These are phyloP conservation scores for Cryptococcus floricola DNA, from an alignment of 1,284 basidiomycete genomes.

Conservation along the genomic window DNA sequence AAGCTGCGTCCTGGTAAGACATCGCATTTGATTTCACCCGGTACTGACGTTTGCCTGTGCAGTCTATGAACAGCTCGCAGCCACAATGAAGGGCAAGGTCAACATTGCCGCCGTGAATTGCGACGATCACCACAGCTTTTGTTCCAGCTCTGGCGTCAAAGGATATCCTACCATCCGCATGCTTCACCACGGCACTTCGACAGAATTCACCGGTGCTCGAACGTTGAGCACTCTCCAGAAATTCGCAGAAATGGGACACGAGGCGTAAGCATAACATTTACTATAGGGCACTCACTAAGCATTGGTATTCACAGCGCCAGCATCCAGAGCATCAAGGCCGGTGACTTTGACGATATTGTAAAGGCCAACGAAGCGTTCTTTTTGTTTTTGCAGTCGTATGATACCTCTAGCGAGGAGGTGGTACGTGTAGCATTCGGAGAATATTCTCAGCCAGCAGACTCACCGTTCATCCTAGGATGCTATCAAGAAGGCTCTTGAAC, in stretches of 20 bases:
- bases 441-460: not conserved
- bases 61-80: constrained; percentile 68
- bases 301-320: constrained; percentile 41
- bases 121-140: constrained; percentile 65
- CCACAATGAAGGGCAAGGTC: constrained; percentile 62
- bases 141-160: constrained; percentile 60
- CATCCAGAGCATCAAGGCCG: constrained; percentile 53
- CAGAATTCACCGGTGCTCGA: constrained; percentile 36
- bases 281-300: not conserved
- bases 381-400: constrained; percentile 62
- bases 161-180: constrained; percentile 75
- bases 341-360: constrained; percentile 55
- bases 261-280: constrained; percentile 54
- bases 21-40: not conserved
- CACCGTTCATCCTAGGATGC: constrained; percentile 47
- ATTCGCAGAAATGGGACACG: constrained; percentile 65
- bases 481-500: constrained; percentile 54
- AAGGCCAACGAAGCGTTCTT: constrained; percentile 64
- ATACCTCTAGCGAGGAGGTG: constrained; percentile 43
- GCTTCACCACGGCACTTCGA: constrained; percentile 52
- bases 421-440: constrained; percentile 25
- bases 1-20: constrained; percentile 66
- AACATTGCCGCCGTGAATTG: constrained; percentile 82
- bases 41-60: constrained; percentile 2
- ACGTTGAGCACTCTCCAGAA: constrained; percentile 62